Evolutionary conservation across 139 green algal species (phyloP).

Genomic region (Picochlorum costavermella): DNA sequence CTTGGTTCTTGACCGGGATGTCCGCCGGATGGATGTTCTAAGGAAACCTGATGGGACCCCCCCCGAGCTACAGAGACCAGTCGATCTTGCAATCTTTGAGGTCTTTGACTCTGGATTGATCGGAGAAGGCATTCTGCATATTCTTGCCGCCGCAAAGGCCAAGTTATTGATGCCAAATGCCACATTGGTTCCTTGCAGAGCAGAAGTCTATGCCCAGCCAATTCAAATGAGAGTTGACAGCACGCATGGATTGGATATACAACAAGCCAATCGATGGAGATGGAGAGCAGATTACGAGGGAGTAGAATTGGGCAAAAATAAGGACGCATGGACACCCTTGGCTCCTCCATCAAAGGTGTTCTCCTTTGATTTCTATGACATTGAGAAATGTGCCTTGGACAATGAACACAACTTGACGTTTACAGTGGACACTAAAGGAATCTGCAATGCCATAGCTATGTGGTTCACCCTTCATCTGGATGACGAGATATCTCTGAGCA

Average conservation of each 20-base stretch:
- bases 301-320: slow-evolving; percentile 40
- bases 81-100: slow-evolving; percentile 57
- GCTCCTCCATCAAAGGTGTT: slow-evolving; percentile 36
- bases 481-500: slow-evolving; percentile 38
- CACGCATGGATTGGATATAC: slow-evolving; percentile 38
- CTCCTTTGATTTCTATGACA: slow-evolving; percentile 60
- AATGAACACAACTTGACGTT: slow-evolving; percentile 6
- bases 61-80: slow-evolving; percentile 45
- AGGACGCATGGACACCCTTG: slow-evolving; percentile 43
- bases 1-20: slow-evolving; percentile 52
- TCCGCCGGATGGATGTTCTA: slow-evolving; percentile 36
- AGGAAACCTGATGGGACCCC: slow-evolving; percentile 43
- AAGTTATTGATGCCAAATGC: slow-evolving; percentile 42
- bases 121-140: slow-evolving; percentile 71
- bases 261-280: slow-evolving; percentile 41
- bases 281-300: slow-evolving; percentile 64
- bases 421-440: slow-evolving; percentile 11
- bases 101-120: slow-evolving; percentile 77
- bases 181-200: slow-evolving; percentile 39
- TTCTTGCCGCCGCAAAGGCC: slow-evolving; percentile 39
- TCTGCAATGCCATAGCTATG: slow-evolving; percentile 67
- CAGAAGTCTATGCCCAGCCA: slow-evolving; percentile 50
- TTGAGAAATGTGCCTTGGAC: slow-evolving; percentile 35
- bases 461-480: slow-evolving; percentile 74
- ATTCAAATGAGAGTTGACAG: slow-evolving; percentile 45